Base-by-base conservation (phyloP, 139 green algal species). In the Chlorella vulgaris region DNA sequence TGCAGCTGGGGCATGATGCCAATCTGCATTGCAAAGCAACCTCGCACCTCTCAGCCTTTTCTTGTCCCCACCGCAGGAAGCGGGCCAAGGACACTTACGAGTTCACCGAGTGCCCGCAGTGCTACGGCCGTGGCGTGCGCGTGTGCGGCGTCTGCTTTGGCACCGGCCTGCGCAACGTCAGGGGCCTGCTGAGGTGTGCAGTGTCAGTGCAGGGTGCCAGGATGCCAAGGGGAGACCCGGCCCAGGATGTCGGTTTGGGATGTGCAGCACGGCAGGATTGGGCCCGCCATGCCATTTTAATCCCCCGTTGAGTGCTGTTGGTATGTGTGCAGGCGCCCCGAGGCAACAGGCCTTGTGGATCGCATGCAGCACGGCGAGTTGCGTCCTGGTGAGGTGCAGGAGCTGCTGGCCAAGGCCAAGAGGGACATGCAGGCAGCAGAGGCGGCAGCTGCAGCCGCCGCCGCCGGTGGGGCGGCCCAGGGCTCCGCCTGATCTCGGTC, bases 61-160 rank as follows among this genome's bases (percentile, higher is more conserved):
- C 55, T 65, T 65, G 15, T 5, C 5, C 55, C 5, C 18, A n/a
- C 21, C n/a, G 55, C 55, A 65, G 85, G 31, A 90, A 89, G 60
- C 87, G 96, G 1, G 91, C 93, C 63, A 95, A 97, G 87, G 96
- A 98, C 87, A 96, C 88, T 26, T 99, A 99, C 80, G 94, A 99
- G 88, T 99, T 98, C 77, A 93, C 93, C 4, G 96, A 99, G 90
- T 99, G 96, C 90, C 96, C 96, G 3, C 94, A 98, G 81, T 99
- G 96, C 90, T 99, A 94, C 81, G 97, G 95, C 24, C 85, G 80
- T 1, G 96, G 96, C 26, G 91, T 93, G 69, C 89, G 94, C 38
- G 92, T 99, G 43, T 99, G 96, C 84, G 93, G 93, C 4, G 91
- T 96, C 39, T 99, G 96, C 90, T 98, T 99, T 79, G 96, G 96